These are phyloP conservation scores for Taxillus chinensis DNA, from an alignment of 164 flowering plant genomes.

Conservation along the genomic window DNA sequence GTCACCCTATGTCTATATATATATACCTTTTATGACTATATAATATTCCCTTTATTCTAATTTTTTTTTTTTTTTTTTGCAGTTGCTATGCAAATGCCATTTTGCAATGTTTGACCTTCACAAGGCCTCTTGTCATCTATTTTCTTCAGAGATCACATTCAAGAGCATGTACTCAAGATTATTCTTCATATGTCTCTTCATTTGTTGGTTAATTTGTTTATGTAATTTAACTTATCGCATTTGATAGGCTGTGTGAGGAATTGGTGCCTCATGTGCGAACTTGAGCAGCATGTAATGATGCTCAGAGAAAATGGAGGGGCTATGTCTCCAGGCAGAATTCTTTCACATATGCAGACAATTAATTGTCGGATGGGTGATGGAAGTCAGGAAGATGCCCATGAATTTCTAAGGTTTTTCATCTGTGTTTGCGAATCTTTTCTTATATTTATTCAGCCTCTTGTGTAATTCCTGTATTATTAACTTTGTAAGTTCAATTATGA, in stretches of 20 bases:
- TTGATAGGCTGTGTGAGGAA: slow-evolving; percentile 43
- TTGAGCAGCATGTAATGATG: slow-evolving; percentile 57
- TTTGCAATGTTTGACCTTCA: slow-evolving; percentile 73
- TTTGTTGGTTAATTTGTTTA: neutral
- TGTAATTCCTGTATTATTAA: neutral
- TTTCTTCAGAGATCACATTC: slow-evolving; percentile 69
- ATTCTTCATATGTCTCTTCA: slow-evolving; percentile 1
- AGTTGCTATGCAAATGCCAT: slow-evolving; percentile 96
- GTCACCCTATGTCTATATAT: too few relatives aligned
- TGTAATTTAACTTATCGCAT: neutral
- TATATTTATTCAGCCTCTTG: neutral
- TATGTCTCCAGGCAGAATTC: slow-evolving; percentile 55
- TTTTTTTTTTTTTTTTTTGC: slow-evolving; percentile 16
- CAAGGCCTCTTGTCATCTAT: slow-evolving; percentile 66
- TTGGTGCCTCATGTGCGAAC: slow-evolving; percentile 89
- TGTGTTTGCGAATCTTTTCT: neutral
- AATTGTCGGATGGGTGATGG: slow-evolving; percentile 74
- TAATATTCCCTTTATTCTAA: too few relatives aligned
- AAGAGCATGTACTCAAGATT: slow-evolving; percentile 40
- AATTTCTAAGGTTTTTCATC: slow-evolving; percentile 62
- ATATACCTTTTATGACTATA: too few relatives aligned
- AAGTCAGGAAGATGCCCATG: slow-evolving; percentile 95
- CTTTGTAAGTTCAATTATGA: neutral
- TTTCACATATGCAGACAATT: slow-evolving; percentile 45
- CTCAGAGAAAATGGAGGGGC: slow-evolving; percentile 55